phyloP scores from a whole-genome alignment of 345 rosid species.

The Murraya paniculata region DNA sequence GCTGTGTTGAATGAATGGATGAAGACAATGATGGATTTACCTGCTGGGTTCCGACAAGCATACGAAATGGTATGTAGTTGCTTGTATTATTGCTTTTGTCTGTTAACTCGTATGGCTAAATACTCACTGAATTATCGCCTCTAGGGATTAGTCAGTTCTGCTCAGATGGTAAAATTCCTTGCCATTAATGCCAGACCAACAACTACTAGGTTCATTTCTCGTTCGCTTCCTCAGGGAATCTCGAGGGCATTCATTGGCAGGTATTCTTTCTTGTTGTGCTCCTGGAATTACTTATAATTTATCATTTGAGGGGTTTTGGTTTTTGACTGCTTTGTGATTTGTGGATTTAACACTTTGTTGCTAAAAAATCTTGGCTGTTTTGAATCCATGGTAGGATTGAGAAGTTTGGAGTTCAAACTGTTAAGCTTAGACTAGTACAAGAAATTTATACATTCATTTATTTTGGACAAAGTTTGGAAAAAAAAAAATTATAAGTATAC shows the following conservation, averaged over 20 bases:
- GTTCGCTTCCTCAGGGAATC: conserved; percentile 79
- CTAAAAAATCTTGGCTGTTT: not conserved
- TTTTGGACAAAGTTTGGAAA: not conserved
- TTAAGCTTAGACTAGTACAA: not conserved
- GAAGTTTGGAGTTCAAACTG: not conserved
- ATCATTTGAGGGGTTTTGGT: not conserved
- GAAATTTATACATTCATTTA: not conserved
- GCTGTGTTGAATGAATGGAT: conserved; percentile 98
- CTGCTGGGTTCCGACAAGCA: conserved; percentile 97
- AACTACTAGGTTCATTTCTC: conserved; percentile 72
- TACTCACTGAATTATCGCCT: conserved; percentile 32
- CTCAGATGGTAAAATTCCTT: conserved; percentile 87
- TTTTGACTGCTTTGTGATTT: not conserved
- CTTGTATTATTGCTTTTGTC: conserved; percentile 6
- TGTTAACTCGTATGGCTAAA: not conserved
- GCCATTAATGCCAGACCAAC: conserved; percentile 97
- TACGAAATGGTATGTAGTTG: conserved; percentile 72
- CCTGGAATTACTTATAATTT: not conserved
- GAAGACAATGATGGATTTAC: conserved; percentile 88
- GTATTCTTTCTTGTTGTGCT: conserved; percentile 32
- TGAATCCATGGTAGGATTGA: not conserved
- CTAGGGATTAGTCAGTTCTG: conserved; percentile 97
- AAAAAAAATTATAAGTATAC: not conserved
- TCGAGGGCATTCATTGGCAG: conserved; percentile 97
- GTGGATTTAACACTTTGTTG: not conserved